Evolutionary conservation across 2,329 filamentous ascomycete genomes (phyloP), one percentile per base, ranked within the genome.

Genomic region (Alternaria panax): DNA sequence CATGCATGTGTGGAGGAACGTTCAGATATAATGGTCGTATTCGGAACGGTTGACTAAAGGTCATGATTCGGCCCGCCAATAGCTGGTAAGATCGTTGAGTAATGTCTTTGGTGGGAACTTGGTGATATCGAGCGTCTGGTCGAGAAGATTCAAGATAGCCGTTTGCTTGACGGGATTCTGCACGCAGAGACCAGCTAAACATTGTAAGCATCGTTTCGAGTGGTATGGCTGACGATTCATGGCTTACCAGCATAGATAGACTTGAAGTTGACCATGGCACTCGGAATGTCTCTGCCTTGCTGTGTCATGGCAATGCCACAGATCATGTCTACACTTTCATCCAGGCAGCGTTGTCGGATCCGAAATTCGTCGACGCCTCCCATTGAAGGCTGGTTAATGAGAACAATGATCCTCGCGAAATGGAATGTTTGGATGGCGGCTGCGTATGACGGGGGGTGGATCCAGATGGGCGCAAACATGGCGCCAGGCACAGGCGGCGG

Each of bases 381-480:
- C 11, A 78, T 75, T 0, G 81, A 82, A 1, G 85, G 85, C 46
- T 84, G 80, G 51, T 87, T 82, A 47, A 86, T 78, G 1, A 85
- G 74, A 2, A 86, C 78, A 0, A 87, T 73, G 42, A 87, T 84
- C 9, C 81, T 79, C 0, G 85, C 84, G 59, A 86, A 83, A 63
- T 81, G 80, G 62, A 85, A 82, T 14, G 82, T 80, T 63, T 87
- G 85, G 6, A 87, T 69, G 0, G 84, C 81, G 12, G 82, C 80
- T 1, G 78, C 79, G 56, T 74, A 63, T 1, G 68, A 70, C 3
- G 72, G 69, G 28, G 72, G 70, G 52, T 77, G 70, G 36, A 75
- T 72, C 71, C 67, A 73, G 42, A 72, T 69, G 1, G 67, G 70
- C 7, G 64, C 30, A 27, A 72, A 72, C 12, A 65, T 36, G 16